Percentiles rank a stretch among this genome's conserved stretches.
Conservation (phyloP, 768 basidiomycete species). For the Suillus fuscotomentosus region DNA sequence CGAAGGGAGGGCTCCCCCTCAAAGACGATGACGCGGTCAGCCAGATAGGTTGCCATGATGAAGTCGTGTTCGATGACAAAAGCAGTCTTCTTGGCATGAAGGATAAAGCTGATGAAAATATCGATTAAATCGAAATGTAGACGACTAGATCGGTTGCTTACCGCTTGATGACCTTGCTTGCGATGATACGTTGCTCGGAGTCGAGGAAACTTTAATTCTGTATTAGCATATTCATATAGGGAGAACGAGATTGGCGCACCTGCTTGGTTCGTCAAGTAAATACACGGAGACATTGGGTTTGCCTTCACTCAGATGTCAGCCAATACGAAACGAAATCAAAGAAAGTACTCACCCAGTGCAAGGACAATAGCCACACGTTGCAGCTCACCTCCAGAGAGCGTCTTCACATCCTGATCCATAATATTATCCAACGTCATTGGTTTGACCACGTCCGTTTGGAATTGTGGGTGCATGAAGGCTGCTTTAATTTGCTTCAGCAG, state of each 20-base stretch:
- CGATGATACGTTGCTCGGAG: constrained; percentile 98
- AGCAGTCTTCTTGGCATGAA: constrained; percentile 96
- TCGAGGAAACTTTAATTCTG: constrained; percentile 76
- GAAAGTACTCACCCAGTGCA: constrained; percentile 62
- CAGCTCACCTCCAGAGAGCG: constrained; percentile 96
- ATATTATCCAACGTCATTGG: constrained; percentile 95
- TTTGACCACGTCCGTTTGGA: constrained; percentile 97
- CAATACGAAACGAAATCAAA: neutral
- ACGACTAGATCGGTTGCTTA: constrained; percentile 27
- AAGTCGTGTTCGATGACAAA: constrained; percentile 99
- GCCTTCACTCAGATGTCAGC: constrained; percentile 33
- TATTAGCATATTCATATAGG: neutral
- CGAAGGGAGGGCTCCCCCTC: constrained; percentile 82
- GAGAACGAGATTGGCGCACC: constrained; percentile 39
- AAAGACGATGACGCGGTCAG: constrained; percentile 95
- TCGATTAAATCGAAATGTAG: constrained; percentile 2
- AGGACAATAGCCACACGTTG: constrained; percentile 97
- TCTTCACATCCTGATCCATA: constrained; percentile 98
- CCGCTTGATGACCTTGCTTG: constrained; percentile 97
- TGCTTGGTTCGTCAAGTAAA: constrained; percentile 93
- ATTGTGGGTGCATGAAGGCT: constrained; percentile 99
- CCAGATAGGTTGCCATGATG: constrained; percentile 99
- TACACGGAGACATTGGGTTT: constrained; percentile 86
- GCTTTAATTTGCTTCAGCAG: constrained; percentile 92
- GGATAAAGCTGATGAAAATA: constrained; percentile 64